Percentiles rank a stretch among this genome's conserved stretches.
Evolutionary conservation across 495 filamentous ascomycete genomes (phyloP).

Genomic region (Bryoglossum gracile): DNA sequence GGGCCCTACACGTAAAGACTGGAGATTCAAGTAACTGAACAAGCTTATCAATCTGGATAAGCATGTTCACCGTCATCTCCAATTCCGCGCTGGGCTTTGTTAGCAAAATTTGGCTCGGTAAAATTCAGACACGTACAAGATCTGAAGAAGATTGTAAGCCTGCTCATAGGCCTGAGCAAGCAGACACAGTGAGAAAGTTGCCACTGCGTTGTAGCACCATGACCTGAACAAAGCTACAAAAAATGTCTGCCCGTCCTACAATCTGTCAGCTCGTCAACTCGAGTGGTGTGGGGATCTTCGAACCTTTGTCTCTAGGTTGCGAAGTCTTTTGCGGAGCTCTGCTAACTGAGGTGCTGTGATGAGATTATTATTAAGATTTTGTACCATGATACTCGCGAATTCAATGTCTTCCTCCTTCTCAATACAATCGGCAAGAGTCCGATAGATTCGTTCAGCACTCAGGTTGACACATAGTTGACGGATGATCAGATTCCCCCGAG

Average conservation of each 20-base stretch:
- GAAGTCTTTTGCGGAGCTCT: conserved; percentile 80
- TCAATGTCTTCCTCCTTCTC: conserved; percentile 98
- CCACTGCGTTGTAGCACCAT: conserved; percentile 98
- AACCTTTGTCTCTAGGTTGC: conserved; percentile 84
- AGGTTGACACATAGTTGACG: conserved; percentile 88
- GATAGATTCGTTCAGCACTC: conserved; percentile 91
- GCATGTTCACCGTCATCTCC: conserved; percentile 97
- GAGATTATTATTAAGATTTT: conserved; percentile 97
- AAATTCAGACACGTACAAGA: conserved; percentile 59
- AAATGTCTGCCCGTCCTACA: conserved; percentile 83
- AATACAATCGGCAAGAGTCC: conserved; percentile 90
- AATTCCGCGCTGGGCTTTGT: conserved; percentile 72
- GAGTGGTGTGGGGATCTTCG: not conserved
- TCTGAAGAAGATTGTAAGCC: conserved; percentile 91
- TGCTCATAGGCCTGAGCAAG: conserved; percentile 98
- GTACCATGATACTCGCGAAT: conserved; percentile 99
- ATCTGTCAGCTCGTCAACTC: conserved; percentile 19
- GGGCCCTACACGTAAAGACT: conserved; percentile 79
- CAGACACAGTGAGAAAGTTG: conserved; percentile 91
- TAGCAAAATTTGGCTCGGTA: conserved; percentile 22
- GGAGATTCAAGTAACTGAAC: conserved; percentile 96
- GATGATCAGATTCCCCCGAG: conserved; percentile 91
- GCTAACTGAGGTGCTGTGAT: conserved; percentile 94
- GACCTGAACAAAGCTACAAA: conserved; percentile 91
- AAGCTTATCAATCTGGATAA: conserved; percentile 98